These are phyloP conservation scores for Akanthomyces dipterigenus DNA, from an alignment of 2,329 filamentous ascomycete genomes.

Conservation along the genomic window DNA sequence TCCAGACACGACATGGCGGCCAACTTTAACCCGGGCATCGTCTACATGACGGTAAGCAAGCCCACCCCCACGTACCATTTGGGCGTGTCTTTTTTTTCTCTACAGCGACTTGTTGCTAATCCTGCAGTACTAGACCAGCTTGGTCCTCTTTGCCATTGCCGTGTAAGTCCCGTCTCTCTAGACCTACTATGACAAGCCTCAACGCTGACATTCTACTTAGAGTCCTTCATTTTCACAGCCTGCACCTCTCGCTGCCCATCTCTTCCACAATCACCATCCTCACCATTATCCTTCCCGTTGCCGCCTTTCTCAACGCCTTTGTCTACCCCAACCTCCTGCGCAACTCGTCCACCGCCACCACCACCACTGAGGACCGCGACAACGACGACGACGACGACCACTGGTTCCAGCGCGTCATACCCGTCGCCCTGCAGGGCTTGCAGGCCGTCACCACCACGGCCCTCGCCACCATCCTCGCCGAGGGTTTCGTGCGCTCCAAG, in stretches of 20 bases:
- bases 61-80: not conserved
- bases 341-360: slow-evolving; percentile 4
- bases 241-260: slow-evolving; percentile 35
- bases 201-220: slow-evolving; percentile 19
- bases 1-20: not conserved
- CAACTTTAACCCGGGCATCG: slow-evolving; percentile 9
- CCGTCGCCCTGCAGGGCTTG: slow-evolving; percentile 32
- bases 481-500: slow-evolving; percentile 27
- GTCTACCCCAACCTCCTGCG: slow-evolving; percentile 27
- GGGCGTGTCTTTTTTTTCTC: not conserved
- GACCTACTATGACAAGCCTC: not conserved
- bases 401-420: slow-evolving; percentile 20
- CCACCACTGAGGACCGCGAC: too few species aligned
- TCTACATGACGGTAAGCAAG: slow-evolving; percentile 11
- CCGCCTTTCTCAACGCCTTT: slow-evolving; percentile 30
- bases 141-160: slow-evolving; percentile 9
- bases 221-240: slow-evolving; percentile 31
- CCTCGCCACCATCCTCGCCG: slow-evolving; percentile 37
- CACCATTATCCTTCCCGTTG: slow-evolving; percentile 34
- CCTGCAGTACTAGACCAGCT: not conserved
- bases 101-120: not conserved
- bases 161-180: slow-evolving; percentile 5
- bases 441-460: slow-evolving; percentile 37
- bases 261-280: slow-evolving; percentile 29
- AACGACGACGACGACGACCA: not conserved